Evolutionary conservation across 2,329 filamentous ascomycete species (phyloP), one percentile per base, ranked within the genome.

Genomic region (Arthrinium phaeospermum): DNA sequence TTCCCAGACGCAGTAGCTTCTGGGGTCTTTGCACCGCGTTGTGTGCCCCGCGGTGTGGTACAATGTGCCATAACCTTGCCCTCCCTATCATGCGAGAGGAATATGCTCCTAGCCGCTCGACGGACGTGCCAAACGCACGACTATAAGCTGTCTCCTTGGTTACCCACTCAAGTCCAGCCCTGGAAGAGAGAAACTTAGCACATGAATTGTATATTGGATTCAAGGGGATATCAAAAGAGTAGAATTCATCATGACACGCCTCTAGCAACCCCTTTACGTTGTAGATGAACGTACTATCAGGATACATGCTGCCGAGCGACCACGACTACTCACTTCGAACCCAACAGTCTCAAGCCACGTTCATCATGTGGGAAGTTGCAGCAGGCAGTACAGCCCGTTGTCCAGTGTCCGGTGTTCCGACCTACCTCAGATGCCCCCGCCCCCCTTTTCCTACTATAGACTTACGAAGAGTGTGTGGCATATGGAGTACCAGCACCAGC

Each of bases 101-200:
- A 41, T 41, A 64, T 64, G 57, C 57, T 14, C 34, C 34, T 41
- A n/a, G 69, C 46, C 70, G 41, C 57, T 44, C 64, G 27, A 68
- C 45, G 68, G 53, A 70, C 51, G 44, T 67, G 71, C 27, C 2
- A 27, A 68, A 41, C 30, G 57, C 30, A 24, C 57, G 34, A 19
- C 34, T 41, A 41, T 64, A 4, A 41, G 19, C n/a, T 24, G 27
- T 22, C 24, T 47, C 46, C 19, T 16, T 47, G 49, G 8, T n/a
- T 51, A 19, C 46, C 45, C 34, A 12, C 8, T 4, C 10, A n/a
- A 13, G 30, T 41, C 4, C 30, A 22, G 53, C 10, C 30, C 5
- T 22, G 30, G n/a, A 5, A n/a, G 30, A 8, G 30, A n/a, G 7
- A 30, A n/a, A 30, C 24, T 4, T 10, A 22, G 30, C 46, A n/a